Base-by-base conservation (phyloP, 75 land plant genomes). In the Pinus tabuliformis region DNA sequence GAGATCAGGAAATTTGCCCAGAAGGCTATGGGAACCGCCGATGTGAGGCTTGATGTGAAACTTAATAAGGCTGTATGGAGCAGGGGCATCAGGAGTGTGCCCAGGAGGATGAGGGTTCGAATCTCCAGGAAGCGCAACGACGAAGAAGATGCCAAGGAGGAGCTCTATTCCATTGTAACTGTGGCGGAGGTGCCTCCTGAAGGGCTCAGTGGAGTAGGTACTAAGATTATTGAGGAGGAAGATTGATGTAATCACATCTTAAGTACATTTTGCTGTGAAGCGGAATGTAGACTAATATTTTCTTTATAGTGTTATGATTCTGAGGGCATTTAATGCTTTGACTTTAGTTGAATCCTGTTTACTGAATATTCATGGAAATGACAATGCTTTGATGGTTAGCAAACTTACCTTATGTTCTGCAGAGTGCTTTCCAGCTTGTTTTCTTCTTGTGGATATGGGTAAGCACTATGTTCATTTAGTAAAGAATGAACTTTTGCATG, bases 91-190 rank as follows among this genome's bases (percentile, higher is more conserved):
- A 52, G 90, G 73, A 86, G 87, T 75, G 92, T 90, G 28, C 92
- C 94, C 49, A 87, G 88, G 58, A 76, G 94, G 56, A 59, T 92
- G 17, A 81, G 92, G 63, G 92, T 92, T 22, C 93, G 94, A 74
- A 88, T 92, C 65, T 88, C 92, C 33, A 84, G 90, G 71, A 92
- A 87, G 88, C 84, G 92, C 60, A 92, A 92, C 54, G 90, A 86
- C 30, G 94, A 92, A 61, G 92, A 92, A 78, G 94, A 92, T 77
- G 94, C 94, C 14, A 90, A 86, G 83, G 92, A 92, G 75, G 92
- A 92, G 79, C 84, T 91, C 3, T 91, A 89, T 84, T 90, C 86
- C 3, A 85, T 91, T 52, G 90, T 92, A 22, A 90, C 94, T 16
- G 88, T 86, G 65, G 81, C 94, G 9, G 90, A 92, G 56, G 81